Conservation (phyloP, 306 rosid genomes). For the Luffa aegyptiaca region DNA sequence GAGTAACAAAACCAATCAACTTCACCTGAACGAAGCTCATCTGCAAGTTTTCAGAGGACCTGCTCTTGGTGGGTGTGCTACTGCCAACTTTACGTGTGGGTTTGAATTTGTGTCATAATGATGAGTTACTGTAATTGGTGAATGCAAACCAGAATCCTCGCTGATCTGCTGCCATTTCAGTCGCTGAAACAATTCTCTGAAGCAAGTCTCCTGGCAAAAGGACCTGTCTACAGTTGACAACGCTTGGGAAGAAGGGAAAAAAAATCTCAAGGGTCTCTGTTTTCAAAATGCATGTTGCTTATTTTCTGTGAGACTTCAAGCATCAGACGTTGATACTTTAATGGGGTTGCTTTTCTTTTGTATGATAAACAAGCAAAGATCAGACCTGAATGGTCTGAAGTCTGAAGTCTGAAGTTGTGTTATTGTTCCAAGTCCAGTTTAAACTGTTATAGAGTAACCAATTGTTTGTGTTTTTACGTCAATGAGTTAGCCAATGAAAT, state of each 20-base stretch:
- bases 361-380: not conserved
- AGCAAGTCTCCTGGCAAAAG: not conserved
- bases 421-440: not conserved
- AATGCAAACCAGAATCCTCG: constrained; percentile 1
- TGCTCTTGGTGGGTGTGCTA: not conserved
- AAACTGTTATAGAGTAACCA: not conserved
- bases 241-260: not conserved
- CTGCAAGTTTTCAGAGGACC: not conserved
- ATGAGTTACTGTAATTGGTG: not conserved
- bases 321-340: not conserved
- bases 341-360: not conserved
- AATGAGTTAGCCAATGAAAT: not conserved
- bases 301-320: not conserved
- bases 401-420: not conserved
- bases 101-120: not conserved
- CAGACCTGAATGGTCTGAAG: not conserved
- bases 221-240: not conserved
- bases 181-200: not conserved
- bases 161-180: not conserved
- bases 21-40: not conserved
- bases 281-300: not conserved
- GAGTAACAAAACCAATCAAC: not conserved
- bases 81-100: not conserved
- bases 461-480: not conserved
- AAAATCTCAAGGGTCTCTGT: not conserved